These are phyloP conservation scores for Nannizziopsis arthrosporioides DNA, from an alignment of 2,329 filamentous ascomycete species.

Conservation along the genomic window DNA sequence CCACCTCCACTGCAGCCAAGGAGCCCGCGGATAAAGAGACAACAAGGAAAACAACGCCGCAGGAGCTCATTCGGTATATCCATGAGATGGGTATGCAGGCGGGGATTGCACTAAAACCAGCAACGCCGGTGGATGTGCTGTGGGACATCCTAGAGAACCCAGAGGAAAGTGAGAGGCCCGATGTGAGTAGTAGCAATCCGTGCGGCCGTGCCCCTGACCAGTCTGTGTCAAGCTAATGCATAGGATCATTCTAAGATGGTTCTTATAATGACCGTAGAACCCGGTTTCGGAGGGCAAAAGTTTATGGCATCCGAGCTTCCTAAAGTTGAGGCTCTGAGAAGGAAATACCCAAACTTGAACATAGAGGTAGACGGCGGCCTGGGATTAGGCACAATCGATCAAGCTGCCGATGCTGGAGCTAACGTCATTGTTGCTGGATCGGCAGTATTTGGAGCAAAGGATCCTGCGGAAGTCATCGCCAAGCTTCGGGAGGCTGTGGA, in stretches of 20 bases:
- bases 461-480: conserved; percentile 77
- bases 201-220: neutral
- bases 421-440: conserved; percentile 97
- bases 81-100: conserved; percentile 80
- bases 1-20: conserved; percentile 70
- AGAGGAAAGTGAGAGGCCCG: conserved; percentile 64
- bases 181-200: conserved; percentile 50
- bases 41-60: conserved; percentile 60
- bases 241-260: conserved; percentile 58
- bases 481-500: conserved; percentile 70
- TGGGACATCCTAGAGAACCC: conserved; percentile 74
- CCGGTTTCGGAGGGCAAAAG: conserved; percentile 93
- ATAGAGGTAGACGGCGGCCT: conserved; percentile 96
- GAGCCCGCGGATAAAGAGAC: conserved; percentile 59
- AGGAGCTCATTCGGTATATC: conserved; percentile 78
- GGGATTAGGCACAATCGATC: conserved; percentile 77
- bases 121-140: conserved; percentile 78
- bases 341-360: conserved; percentile 79
- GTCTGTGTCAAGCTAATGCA: neutral
- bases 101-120: conserved; percentile 90
- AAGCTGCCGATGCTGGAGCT: conserved; percentile 86
- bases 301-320: conserved; percentile 95
- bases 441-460: conserved; percentile 84
- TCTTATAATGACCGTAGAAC: conserved; percentile 94
- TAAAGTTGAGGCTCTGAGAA: conserved; percentile 75